A percentile compares a stretch with the other conserved stretches of the same genome.
phyloP scores from a whole-genome alignment of 139 green algal genomes.

The Coelastrella sp. region DNA sequence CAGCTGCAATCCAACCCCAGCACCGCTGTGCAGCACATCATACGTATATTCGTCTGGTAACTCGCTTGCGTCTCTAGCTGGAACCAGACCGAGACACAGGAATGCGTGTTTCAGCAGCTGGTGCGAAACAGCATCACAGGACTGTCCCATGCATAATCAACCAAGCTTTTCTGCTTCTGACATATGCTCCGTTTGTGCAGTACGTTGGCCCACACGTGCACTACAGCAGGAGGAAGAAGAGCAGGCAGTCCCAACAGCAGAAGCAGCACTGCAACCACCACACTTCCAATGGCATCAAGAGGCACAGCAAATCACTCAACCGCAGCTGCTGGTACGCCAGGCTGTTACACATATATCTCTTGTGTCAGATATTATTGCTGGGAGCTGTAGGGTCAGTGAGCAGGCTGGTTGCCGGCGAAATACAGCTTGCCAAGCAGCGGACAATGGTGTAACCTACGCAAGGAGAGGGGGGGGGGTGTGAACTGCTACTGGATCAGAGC shows the following conservation, averaged over 20 bases:
- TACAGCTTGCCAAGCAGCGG: too few species aligned
- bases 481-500: too few species aligned
- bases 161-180: not conserved
- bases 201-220: conserved; percentile 51
- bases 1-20: too few species aligned
- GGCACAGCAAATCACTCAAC: not conserved
- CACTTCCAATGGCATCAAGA: not conserved
- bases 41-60: too few species aligned
- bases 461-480: too few species aligned
- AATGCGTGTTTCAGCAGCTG: not conserved
- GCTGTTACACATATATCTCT: not conserved
- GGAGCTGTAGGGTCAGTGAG: not conserved
- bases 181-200: not conserved
- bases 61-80: too few species aligned
- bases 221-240: conserved; percentile 62
- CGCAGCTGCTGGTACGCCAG: not conserved
- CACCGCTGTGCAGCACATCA: too few species aligned
- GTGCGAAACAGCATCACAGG: not conserved
- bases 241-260: not conserved
- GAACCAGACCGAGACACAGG: too few species aligned
- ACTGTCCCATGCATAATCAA: not conserved
- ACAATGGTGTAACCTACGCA: too few species aligned
- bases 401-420: too few species aligned
- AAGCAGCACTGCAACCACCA: conserved; percentile 1
- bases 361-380: not conserved